Base-by-base conservation (phyloP, 2,329 filamentous ascomycete genomes). In the Microsporum audouinii region DNA sequence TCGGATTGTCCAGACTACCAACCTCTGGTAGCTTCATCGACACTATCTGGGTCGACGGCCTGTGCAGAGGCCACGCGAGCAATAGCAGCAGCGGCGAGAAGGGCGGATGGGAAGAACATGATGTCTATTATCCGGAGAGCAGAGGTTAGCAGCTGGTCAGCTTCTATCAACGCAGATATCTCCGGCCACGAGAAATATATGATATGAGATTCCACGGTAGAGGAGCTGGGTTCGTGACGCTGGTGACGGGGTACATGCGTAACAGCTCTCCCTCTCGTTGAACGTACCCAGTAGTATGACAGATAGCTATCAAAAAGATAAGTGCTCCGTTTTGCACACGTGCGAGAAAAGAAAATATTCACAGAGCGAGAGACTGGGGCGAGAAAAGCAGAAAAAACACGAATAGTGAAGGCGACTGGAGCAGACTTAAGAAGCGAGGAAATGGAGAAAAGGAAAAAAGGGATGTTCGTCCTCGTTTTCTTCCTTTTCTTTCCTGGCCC, bases 21-120 rank as follows among this genome's bases (percentile, higher is more conserved):
- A 77, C 76, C 63, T 66, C 73, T 72, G 6, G 72, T 76, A 2
- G 66, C 43, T 10, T 68, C 36, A 2, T 68, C 66, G 34, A 79
- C 71, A n/a, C 67, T 70, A 60, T 66, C 70, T 5, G 70, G 72
- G 61, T 78, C 71, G 57, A 79, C 69, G 34, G 64, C 66, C 62
- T 73, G 79, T 67, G 71, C 69, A 59, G 62, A 65, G 39, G 67
- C 73, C 61, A 76, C 60, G 47, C 68, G 64, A 17, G 62, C 67
- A 51, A 71, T 61, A 33, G 70, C 69, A 61, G 71, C 66, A 27
- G 45, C 14, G 27, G 57, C 39, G 43, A 59, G 36, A 49, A 59
- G 31, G 6, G 51, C 51, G 3, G 31, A 17, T 34, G 51, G 31
- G 51, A 55, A 23, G 4, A 55, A 55, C 51, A 55, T 55, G 51